Evolutionary conservation across 2,329 filamentous ascomycete genomes (phyloP).

Genomic region (Verruconis gallopava): DNA sequence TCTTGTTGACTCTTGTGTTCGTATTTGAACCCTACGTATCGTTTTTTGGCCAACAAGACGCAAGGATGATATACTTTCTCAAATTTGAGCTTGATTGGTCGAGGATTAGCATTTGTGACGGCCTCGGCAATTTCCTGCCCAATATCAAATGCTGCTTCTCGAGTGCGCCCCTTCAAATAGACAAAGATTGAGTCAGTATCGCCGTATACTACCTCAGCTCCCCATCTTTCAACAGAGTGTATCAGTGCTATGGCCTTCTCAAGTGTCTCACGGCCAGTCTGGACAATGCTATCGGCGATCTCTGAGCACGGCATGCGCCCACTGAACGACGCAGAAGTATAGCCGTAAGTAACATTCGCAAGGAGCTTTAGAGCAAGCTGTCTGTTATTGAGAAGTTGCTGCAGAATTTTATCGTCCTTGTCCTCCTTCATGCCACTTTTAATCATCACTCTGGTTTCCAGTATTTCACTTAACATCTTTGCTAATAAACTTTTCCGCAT

Average conservation of each 20-base stretch:
- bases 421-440: constrained; percentile 94
- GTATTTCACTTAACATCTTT: constrained; percentile 91
- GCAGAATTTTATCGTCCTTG: constrained; percentile 73
- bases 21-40: constrained; percentile 97
- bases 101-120: constrained; percentile 80
- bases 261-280: constrained; percentile 86
- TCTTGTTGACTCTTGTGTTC: constrained; percentile 61
- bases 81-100: constrained; percentile 90
- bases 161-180: constrained; percentile 73
- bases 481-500: constrained; percentile 83
- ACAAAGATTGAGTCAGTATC: constrained; percentile 95
- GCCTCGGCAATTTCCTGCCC: constrained; percentile 83
- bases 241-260: constrained; percentile 90
- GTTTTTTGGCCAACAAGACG: constrained; percentile 87
- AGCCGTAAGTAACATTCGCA: constrained; percentile 98
- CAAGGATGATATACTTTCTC: constrained; percentile 98
- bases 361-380: constrained; percentile 90
- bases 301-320: constrained; percentile 96
- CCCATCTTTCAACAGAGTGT: constrained; percentile 76
- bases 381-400: constrained; percentile 81
- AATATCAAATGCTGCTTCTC: constrained; percentile 80
- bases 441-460: constrained; percentile 95
- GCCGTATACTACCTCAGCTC: constrained; percentile 92
- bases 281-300: constrained; percentile 95
- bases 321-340: constrained; percentile 92